Conservation (phyloP, 192 early-diverging fungal genomes). For the Obelidium mucronatum region DNA sequence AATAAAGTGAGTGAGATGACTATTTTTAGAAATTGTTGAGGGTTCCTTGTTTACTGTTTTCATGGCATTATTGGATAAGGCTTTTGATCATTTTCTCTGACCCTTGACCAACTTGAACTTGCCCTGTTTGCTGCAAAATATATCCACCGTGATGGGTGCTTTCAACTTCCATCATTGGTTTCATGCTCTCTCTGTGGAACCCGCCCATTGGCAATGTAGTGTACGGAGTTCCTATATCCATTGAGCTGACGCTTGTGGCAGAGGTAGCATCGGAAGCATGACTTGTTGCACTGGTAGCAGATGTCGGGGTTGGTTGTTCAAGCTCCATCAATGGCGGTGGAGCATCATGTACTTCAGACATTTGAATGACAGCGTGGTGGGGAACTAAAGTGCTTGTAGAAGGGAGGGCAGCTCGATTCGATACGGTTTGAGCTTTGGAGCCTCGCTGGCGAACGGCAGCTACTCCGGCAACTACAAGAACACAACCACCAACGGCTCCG, state of each 20-base stretch:
- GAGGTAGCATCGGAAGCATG: not conserved
- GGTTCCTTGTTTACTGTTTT: not conserved
- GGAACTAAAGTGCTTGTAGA: not conserved
- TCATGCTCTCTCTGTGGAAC: slow-evolving; percentile 18
- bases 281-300: not conserved
- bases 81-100: not conserved
- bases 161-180: slow-evolving; percentile 23
- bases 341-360: slow-evolving; percentile 1
- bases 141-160: slow-evolving; percentile 3
- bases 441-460: not conserved
- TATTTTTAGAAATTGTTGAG: not conserved
- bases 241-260: slow-evolving; percentile 8
- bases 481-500: slow-evolving; percentile 17
- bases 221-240: slow-evolving; percentile 20
- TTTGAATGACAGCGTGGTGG: not conserved
- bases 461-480: slow-evolving; percentile 1
- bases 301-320: not conserved
- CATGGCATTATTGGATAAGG: not conserved
- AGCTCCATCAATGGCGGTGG: slow-evolving; percentile 1
- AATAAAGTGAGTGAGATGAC: not conserved
- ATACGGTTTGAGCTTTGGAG: not conserved
- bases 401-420: not conserved
- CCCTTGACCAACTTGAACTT: not conserved
- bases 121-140: not conserved
- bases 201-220: slow-evolving; percentile 24